These are phyloP conservation scores for Picocystis sp. DNA, from an alignment of 163 green algal species.

Conservation along the genomic window DNA sequence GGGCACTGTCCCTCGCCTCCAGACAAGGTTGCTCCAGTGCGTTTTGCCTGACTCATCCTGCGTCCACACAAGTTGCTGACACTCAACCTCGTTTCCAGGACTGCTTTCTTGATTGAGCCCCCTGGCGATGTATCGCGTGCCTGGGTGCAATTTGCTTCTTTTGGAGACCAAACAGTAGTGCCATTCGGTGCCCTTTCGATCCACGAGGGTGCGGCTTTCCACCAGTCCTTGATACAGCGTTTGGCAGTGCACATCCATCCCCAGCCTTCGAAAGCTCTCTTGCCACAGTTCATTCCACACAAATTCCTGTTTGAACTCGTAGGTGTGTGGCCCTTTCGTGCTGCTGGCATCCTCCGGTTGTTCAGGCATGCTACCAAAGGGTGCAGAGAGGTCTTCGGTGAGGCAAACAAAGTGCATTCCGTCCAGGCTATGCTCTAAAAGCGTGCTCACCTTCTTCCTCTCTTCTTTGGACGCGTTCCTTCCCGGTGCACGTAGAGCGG, in stretches of 20 bases:
- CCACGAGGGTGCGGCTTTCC: slow-evolving; percentile 49
- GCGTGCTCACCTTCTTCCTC: slow-evolving; percentile 1
- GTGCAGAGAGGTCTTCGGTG: slow-evolving; percentile 72
- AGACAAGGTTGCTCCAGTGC: slow-evolving; percentile 26
- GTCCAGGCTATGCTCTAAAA: slow-evolving; percentile 7
- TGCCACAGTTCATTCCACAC: slow-evolving; percentile 87
- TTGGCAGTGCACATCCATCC: slow-evolving; percentile 58
- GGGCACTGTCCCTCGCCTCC: slow-evolving; percentile 85
- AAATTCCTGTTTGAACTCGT: slow-evolving; percentile 57
- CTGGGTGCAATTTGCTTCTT: slow-evolving; percentile 69
- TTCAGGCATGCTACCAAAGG: slow-evolving; percentile 51
- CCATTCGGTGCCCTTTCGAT: slow-evolving; percentile 38
- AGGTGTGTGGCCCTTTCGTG: background rate
- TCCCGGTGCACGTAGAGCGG: background rate
- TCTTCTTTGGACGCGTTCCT: background rate
- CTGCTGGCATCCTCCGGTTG: background rate
- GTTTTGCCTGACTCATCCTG: background rate
- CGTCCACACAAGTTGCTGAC: slow-evolving; percentile 64
- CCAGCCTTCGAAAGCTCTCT: slow-evolving; percentile 37
- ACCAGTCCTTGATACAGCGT: slow-evolving; percentile 75
- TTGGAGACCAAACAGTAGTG: slow-evolving; percentile 50
- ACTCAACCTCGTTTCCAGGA: slow-evolving; percentile 66
- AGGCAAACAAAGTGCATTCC: slow-evolving; percentile 84
- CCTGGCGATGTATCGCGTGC: slow-evolving; percentile 65
- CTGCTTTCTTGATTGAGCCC: slow-evolving; percentile 68